These are phyloP conservation scores for Sherardia arvensis DNA, from an alignment of 257 asterid genomes.

Conservation along the genomic window DNA sequence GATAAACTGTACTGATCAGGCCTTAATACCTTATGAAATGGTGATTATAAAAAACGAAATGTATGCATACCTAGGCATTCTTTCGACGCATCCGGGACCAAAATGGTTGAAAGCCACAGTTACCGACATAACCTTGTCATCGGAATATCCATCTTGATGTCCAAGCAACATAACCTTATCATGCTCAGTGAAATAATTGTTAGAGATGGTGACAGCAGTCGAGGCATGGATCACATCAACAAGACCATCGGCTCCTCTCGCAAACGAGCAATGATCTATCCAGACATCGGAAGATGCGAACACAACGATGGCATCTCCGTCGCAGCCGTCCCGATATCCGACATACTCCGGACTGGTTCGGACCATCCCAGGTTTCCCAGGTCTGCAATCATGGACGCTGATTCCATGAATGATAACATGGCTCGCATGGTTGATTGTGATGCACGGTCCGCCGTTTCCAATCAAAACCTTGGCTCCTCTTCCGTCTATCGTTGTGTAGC, in stretches of 20 bases:
- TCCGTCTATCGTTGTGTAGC: conserved; percentile 20
- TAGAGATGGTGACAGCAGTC: conserved; percentile 62
- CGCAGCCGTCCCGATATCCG: neutral
- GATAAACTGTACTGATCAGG: too few species aligned
- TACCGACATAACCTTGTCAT: conserved; percentile 50
- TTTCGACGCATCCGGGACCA: conserved; percentile 71
- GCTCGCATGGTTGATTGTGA: conserved; percentile 6
- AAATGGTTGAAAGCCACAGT: conserved; percentile 75
- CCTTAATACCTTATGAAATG: too few species aligned
- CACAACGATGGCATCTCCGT: conserved; percentile 49
- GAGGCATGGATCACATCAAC: conserved; percentile 74
- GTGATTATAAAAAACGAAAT: too few species aligned
- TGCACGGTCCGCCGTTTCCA: conserved; percentile 18
- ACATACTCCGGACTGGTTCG: neutral
- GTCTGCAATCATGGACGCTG: conserved; percentile 16
- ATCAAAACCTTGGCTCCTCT: conserved; percentile 17
- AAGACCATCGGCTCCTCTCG: conserved; percentile 39
- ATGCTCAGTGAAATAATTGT: conserved; percentile 67
- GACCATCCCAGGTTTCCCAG: conserved; percentile 32
- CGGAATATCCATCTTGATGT: conserved; percentile 39
- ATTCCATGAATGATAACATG: conserved; percentile 19
- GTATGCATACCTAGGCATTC: conserved; percentile 60
- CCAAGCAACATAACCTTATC: conserved; percentile 74
- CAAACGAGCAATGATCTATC: conserved; percentile 69
- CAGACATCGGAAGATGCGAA: conserved; percentile 47